phyloP scores from a whole-genome alignment of 139 green algal species.

The Chlorella sp. region DNA sequence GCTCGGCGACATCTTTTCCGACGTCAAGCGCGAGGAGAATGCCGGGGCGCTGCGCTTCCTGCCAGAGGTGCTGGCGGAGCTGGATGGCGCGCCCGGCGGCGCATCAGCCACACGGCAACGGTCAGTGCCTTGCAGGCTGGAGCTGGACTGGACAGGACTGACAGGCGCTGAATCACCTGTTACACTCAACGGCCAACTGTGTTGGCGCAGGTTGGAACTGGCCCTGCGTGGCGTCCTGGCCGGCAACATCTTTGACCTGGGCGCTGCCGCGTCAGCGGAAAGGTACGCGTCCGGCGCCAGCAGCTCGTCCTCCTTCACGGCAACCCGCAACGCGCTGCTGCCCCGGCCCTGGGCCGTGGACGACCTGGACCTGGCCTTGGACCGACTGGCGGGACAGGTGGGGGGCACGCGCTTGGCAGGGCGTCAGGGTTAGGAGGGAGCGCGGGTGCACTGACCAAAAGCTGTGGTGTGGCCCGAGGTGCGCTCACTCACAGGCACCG shows the following conservation, averaged over 20 bases:
- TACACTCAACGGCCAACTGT: background rate
- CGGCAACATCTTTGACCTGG: slow-evolving; percentile 90
- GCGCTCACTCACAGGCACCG: background rate
- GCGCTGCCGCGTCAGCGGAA: slow-evolving; percentile 44
- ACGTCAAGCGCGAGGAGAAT: slow-evolving; percentile 70
- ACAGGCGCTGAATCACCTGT: background rate
- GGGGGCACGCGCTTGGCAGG: background rate
- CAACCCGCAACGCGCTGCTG: slow-evolving; percentile 49
- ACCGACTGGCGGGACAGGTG: background rate
- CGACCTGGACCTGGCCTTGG: slow-evolving; percentile 52
- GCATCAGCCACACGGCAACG: background rate
- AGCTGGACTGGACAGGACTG: background rate
- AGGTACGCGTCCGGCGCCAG: slow-evolving; percentile 23
- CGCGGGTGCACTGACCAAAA: too few species aligned
- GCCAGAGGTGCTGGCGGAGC: slow-evolving; percentile 30
- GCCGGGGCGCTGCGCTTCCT: slow-evolving; percentile 58
- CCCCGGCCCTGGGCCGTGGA: slow-evolving; percentile 76
- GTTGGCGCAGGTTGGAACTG: slow-evolving; percentile 22
- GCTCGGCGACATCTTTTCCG: slow-evolving; percentile 60
- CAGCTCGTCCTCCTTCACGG: slow-evolving; percentile 27
- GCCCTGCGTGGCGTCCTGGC: slow-evolving; percentile 64
- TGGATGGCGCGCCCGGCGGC: slow-evolving; percentile 10
- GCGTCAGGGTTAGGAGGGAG: background rate
- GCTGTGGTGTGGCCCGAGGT: background rate
- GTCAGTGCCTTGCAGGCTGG: background rate